These are phyloP conservation scores for Calocera cornea DNA, from an alignment of 768 basidiomycete genomes.

Conservation along the genomic window DNA sequence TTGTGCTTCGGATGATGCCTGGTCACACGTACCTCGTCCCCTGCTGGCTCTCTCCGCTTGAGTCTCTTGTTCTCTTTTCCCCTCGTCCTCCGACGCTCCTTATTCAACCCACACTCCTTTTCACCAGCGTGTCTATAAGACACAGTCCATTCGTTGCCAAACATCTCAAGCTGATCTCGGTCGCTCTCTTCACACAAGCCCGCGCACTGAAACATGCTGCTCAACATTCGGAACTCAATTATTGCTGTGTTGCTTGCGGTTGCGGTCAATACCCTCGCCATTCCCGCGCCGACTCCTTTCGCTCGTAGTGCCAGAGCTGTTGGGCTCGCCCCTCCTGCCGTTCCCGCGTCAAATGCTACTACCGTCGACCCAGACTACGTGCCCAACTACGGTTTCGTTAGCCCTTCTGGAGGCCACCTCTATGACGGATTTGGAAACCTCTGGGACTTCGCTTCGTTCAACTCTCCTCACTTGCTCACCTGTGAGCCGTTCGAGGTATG, in stretches of 20 bases:
- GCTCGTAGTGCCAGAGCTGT: not conserved
- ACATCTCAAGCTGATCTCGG: not conserved
- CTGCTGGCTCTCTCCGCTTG: not conserved
- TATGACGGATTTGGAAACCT: not conserved
- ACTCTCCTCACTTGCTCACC: not conserved
- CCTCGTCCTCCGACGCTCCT: not conserved
- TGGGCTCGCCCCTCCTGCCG: not conserved
- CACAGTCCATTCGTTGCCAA: not conserved
- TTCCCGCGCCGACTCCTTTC: not conserved
- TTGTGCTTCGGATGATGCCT: not conserved
- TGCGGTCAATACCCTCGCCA: not conserved
- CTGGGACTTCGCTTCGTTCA: not conserved
- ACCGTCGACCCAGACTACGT: not conserved
- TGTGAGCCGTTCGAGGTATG: not conserved
- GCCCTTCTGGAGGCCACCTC: not conserved
- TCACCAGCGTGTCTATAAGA: not conserved
- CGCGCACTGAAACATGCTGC: not conserved
- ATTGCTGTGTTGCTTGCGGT: not conserved
- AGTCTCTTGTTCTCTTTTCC: conserved; percentile 1
- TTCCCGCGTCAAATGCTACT: not conserved
- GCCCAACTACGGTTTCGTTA: not conserved
- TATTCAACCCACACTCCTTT: not conserved
- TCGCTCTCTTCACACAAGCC: not conserved
- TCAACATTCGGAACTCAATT: not conserved
- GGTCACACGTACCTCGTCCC: not conserved